phyloP scores from a whole-genome alignment of 2,329 filamentous ascomycete species.

The Talaromyces sp. region DNA sequence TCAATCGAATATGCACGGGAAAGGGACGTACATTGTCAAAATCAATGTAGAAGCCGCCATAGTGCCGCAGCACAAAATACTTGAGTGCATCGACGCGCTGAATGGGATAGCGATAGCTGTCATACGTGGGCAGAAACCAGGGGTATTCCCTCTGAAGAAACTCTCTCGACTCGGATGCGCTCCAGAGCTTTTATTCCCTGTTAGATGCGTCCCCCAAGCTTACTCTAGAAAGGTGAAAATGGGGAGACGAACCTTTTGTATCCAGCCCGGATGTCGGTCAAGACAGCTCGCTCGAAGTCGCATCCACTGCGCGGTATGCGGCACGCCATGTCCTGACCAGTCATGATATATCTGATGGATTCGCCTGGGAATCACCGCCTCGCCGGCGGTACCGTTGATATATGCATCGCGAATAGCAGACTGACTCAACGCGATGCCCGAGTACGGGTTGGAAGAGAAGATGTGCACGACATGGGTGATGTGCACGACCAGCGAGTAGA shows the following conservation, averaged over 20 bases:
- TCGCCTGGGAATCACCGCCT: constrained; percentile 12
- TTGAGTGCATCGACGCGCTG: constrained; percentile 20
- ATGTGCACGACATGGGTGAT: constrained; percentile 5
- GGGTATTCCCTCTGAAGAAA: constrained; percentile 16
- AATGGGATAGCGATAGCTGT: constrained; percentile 17
- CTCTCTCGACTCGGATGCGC: constrained; percentile 14
- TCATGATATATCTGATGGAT: constrained; percentile 16
- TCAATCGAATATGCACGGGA: background rate
- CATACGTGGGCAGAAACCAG: constrained; percentile 20
- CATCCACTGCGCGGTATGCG: constrained; percentile 12
- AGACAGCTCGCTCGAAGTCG: constrained; percentile 11
- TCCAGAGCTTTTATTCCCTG: constrained; percentile 16
- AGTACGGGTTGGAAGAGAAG: constrained; percentile 3
- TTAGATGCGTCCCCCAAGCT: background rate
- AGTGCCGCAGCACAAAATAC: constrained; percentile 20
- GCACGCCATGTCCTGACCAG: constrained; percentile 8
- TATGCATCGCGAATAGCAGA: constrained; percentile 2
- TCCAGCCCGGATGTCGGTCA: constrained; percentile 10
- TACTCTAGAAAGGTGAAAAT: background rate
- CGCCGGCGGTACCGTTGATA: constrained; percentile 1
- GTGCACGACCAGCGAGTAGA: background rate
- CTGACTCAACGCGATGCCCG: constrained; percentile 7
- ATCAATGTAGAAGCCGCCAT: constrained; percentile 22
- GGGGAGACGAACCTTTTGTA: constrained; percentile 10
- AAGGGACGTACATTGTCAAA: constrained; percentile 14